phyloP scores from a whole-genome alignment of 202 grass and related monocot genomes.

The Musa balbisiana region DNA sequence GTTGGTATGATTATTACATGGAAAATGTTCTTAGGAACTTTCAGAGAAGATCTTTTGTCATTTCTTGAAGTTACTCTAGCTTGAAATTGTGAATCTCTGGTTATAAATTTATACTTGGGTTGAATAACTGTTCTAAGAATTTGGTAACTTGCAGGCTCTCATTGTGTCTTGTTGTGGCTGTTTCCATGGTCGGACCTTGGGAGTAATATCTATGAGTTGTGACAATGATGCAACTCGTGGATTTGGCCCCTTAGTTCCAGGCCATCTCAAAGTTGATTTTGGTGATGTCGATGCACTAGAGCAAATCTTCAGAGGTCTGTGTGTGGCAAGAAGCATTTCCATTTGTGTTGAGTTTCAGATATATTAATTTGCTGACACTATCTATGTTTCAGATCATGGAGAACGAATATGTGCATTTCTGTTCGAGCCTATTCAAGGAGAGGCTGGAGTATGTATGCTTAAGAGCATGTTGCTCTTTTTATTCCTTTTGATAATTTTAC shows the following conservation, averaged over 20 bases:
- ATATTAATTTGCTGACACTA: conserved; percentile 4
- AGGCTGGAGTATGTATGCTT: conserved; percentile 73
- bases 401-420: conserved; percentile 75
- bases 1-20: not conserved
- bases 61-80: not conserved
- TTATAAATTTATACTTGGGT: not conserved
- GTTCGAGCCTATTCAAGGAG: conserved; percentile 99
- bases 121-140: conserved; percentile 10
- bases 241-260: conserved; percentile 85
- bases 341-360: conserved; percentile 1
- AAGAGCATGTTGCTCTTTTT: conserved; percentile 7
- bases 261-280: conserved; percentile 98
- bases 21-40: not conserved
- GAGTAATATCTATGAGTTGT: conserved; percentile 91
- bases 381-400: conserved; percentile 55
- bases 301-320: conserved; percentile 67
- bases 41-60: not conserved
- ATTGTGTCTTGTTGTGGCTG: conserved; percentile 95
- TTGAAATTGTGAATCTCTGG: not conserved
- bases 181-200: conserved; percentile 94
- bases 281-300: conserved; percentile 68
- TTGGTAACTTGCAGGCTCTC: conserved; percentile 54
- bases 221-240: conserved; percentile 88
- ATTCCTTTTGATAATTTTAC: conserved; percentile 1
- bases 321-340: not conserved